Base-by-base conservation (phyloP, 2,329 filamentous ascomycete species). In the Sclerotinia spermophila region DNA sequence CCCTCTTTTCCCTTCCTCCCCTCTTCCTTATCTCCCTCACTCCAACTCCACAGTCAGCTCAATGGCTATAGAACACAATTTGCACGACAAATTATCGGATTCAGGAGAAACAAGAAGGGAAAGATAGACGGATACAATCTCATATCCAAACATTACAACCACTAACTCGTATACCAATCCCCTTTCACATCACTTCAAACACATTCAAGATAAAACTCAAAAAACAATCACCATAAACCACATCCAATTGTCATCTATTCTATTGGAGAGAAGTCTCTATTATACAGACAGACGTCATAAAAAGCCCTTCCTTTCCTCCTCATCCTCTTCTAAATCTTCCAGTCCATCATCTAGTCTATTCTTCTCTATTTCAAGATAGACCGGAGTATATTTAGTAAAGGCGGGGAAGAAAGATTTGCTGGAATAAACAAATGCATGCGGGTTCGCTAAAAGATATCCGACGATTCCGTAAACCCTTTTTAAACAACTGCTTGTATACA, bases 401-500 rank as follows among this genome's bases (percentile, higher is more conserved):
- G 51, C 62, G n/a, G 10, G 35, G 62, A 30, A 27, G n/a, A 53
- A 65, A 65, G 35, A 45, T n/a, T 24, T 53, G 45, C 61, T 53
- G 45, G 24, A 65, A 53, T 10, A 40, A 65, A 53, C 44, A 65
- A 65, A 53, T 65, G 62, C 24, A 66, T 66, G 62, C 45, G 62
- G 45, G 62, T 40, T 66, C 45, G 45, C 62, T 66, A 66, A 66
- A 66, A 35, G 17, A 66, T 53, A n/a, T 44, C 19, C 21, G 48
- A 53, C 40, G 38, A 69, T 69, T 42, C 65, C 65, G 53, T n/a
- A 51, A 53, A 53, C 13, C 48, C 67, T 61, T 44, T 68, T 66
- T 53, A 24, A 21, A 66, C 62, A 53, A 78, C 73, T 84, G 45
- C 60, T 65, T 42, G 42, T 69, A 44, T 69, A 66, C 48, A 67